Evolutionary conservation across 331 rosid genomes (phyloP).

Genomic region (Malus hybrid): DNA sequence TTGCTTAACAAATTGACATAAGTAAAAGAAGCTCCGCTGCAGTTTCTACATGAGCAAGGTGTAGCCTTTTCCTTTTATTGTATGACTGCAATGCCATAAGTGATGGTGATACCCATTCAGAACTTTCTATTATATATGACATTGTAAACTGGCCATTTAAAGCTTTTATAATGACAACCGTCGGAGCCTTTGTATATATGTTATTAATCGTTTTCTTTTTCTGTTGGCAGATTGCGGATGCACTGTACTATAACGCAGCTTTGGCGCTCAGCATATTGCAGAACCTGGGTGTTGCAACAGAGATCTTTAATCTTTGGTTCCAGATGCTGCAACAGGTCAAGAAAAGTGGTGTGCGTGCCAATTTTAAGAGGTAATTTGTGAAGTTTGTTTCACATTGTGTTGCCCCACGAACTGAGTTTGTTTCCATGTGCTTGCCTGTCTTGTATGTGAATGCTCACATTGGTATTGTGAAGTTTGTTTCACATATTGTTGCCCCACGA

Average conservation of each 20-base stretch:
- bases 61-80: not conserved
- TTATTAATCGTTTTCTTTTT: not conserved
- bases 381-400: not conserved
- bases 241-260: constrained; percentile 77
- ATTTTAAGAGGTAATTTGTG: constrained; percentile 56
- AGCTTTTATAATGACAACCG: not conserved
- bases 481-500: not conserved
- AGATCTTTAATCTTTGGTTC: constrained; percentile 86
- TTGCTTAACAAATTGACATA: no score
- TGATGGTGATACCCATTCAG: not conserved
- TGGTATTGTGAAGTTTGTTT: not conserved
- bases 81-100: not conserved
- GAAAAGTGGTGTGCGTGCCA: constrained; percentile 61
- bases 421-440: not conserved
- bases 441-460: not conserved
- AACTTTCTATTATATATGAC: not conserved
- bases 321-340: constrained; percentile 79
- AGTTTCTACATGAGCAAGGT: not conserved
- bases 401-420: not conserved
- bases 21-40: not conserved
- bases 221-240: constrained; percentile 70
- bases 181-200: not conserved
- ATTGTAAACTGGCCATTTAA: not conserved
- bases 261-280: constrained; percentile 70
- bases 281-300: constrained; percentile 69